Base-by-base conservation (phyloP, 2,329 filamentous ascomycete genomes). In the Paraphoma sp. region DNA sequence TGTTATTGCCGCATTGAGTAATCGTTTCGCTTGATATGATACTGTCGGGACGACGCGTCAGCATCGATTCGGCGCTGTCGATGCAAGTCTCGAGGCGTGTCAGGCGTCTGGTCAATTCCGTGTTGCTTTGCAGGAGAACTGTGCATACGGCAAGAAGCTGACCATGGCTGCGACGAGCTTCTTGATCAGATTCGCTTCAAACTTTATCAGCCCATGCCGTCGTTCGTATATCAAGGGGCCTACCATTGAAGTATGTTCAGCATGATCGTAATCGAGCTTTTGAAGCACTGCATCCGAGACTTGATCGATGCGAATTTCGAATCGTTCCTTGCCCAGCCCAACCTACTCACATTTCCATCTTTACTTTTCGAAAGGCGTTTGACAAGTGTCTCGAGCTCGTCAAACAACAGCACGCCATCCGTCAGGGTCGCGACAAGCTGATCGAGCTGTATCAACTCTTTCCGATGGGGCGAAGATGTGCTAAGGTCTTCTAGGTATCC, bases 341-440 rank as follows among this genome's bases (percentile, higher is more conserved):
- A 12, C 4, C 46, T 31, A 3, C 46, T 38, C 12, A 41, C 12
- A n/a, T 11, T 11, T 5, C 14, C 28, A 14, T 43, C 23, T 14
- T 36, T 11, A 10, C 6, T 16, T 8, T n/a, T 14, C 16, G n/a
- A 17, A 38, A 48, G n/a, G 28, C 14, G 48, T 6, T 12, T 28
- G 11, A 71, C 41, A 60, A 71, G 49, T 31, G 57, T 6, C 49
- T 74, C 53, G 2, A 62, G 40, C 11, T 62, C 54, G 0, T 42
- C 53, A 40, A 62, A 62, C n/a, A 62, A 23, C 12, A 62, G 18
- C 2, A 57, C 51, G 3, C 59, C 57, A 53, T 60, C 57, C 4
- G 51, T 57, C n/a, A 62, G 51, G 3, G 51, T 45, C 18, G 43
- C 43, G 23, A 51, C 40, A 9, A 61, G 17, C 16, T 60, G 52